phyloP scores from a whole-genome alignment of 768 basidiomycete species.

The Infundibulicybe gibba region DNA sequence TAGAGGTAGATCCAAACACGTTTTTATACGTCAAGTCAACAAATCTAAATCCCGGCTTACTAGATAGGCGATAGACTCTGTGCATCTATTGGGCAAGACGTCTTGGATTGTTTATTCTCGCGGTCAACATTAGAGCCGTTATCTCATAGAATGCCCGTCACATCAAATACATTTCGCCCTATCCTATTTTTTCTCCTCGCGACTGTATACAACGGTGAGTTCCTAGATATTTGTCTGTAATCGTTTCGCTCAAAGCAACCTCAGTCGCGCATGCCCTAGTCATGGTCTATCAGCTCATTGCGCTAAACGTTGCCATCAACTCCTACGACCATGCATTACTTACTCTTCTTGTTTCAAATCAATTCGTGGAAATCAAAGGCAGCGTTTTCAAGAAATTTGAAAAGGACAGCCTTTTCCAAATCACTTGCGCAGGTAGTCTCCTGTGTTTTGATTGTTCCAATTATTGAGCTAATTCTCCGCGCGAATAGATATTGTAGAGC shows the following conservation, averaged over 20 bases:
- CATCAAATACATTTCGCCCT: constrained; percentile 70
- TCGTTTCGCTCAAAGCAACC: constrained; percentile 1
- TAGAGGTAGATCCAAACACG: constrained; percentile 67
- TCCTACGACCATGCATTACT: constrained; percentile 95
- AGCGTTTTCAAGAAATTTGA: constrained; percentile 99
- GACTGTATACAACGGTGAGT: constrained; percentile 76
- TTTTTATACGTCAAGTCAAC: background rate
- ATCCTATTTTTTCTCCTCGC: constrained; percentile 83
- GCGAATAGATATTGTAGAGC: constrained; percentile 89
- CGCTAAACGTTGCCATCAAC: constrained; percentile 96
- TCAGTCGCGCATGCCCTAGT: constrained; percentile 88
- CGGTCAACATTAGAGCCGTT: constrained; percentile 80
- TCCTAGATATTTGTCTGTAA: background rate
- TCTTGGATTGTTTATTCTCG: constrained; percentile 94
- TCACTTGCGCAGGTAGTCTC: constrained; percentile 86
- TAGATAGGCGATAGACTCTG: constrained; percentile 95
- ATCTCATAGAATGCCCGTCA: constrained; percentile 57
- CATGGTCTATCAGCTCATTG: constrained; percentile 92
- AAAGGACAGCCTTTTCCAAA: constrained; percentile 97
- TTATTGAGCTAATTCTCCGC: background rate
- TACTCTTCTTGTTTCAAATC: constrained; percentile 92
- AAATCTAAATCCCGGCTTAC: constrained; percentile 1
- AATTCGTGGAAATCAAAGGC: constrained; percentile 99
- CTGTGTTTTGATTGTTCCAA: background rate
- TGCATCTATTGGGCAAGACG: constrained; percentile 96